Evolutionary conservation across 2,329 filamentous ascomycete species (phyloP).

Genomic region (Pseudogymnoascus sp.): DNA sequence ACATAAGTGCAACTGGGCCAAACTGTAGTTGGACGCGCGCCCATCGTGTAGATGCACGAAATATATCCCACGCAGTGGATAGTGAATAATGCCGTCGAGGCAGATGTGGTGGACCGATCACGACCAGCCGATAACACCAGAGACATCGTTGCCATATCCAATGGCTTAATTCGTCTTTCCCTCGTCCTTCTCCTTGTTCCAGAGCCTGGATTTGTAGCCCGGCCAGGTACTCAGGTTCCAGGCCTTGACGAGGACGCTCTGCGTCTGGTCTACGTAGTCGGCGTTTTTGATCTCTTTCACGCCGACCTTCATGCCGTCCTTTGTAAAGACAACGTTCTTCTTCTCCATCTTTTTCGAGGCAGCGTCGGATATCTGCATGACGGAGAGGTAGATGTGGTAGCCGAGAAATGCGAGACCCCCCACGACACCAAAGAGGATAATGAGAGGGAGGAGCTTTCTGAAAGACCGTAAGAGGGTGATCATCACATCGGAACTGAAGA

Average conservation of each 20-base stretch:
- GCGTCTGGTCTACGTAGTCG: slow-evolving; percentile 64
- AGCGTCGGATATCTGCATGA: slow-evolving; percentile 54
- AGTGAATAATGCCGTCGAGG: neutral
- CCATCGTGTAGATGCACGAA: neutral
- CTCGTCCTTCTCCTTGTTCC: slow-evolving; percentile 29
- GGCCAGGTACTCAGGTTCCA: slow-evolving; percentile 46
- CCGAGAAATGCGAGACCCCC: slow-evolving; percentile 53
- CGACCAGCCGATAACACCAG: neutral
- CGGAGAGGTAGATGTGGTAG: slow-evolving; percentile 64
- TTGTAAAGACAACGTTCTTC: slow-evolving; percentile 67
- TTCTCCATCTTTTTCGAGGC: slow-evolving; percentile 63
- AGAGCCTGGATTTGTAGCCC: slow-evolving; percentile 30
- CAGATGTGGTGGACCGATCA: neutral
- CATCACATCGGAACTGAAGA: neutral
- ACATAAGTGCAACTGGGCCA: neutral
- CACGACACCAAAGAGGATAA: slow-evolving; percentile 53
- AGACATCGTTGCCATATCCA: neutral
- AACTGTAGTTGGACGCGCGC: neutral
- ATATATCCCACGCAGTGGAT: neutral
- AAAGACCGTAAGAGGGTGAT: neutral
- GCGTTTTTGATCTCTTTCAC: slow-evolving; percentile 61
- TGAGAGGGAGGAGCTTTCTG: slow-evolving; percentile 53
- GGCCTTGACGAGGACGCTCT: slow-evolving; percentile 58
- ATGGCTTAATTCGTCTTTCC: slow-evolving; percentile 26
- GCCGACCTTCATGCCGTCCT: slow-evolving; percentile 63